phyloP scores from a whole-genome alignment of 805 yeast genomes.

The Blastobotrys peoriensis region DNA sequence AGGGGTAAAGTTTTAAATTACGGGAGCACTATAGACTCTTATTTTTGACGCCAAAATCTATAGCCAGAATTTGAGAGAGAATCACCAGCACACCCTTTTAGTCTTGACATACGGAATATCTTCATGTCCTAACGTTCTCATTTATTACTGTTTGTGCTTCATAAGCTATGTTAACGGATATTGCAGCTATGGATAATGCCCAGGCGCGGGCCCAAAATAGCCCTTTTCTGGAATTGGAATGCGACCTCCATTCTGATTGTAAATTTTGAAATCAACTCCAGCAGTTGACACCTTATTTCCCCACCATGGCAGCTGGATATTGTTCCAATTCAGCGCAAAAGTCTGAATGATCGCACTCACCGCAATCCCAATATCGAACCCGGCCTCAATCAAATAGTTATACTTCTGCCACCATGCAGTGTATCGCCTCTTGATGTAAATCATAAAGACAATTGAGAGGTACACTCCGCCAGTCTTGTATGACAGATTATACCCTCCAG shows the following conservation, averaged over 20 bases:
- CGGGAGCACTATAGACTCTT: no score
- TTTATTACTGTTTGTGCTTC: no score
- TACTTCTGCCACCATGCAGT: constrained; percentile 50
- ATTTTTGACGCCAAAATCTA: no score
- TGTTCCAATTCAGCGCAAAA: constrained; percentile 29
- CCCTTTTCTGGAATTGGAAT: constrained; percentile 17
- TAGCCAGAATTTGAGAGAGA: no score
- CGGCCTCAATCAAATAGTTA: constrained; percentile 44
- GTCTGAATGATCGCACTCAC: constrained; percentile 42
- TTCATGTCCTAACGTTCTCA: no score
- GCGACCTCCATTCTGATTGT: constrained; percentile 7
- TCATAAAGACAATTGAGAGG: constrained; percentile 41
- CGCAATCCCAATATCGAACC: constrained; percentile 46
- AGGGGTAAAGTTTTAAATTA: no score
- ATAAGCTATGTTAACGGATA: no score
- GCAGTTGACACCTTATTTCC: constrained; percentile 32
- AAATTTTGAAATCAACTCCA: constrained; percentile 10
- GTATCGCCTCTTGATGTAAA: constrained; percentile 37
- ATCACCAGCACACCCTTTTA: no score
- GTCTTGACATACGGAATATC: no score
- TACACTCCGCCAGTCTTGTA: constrained; percentile 37
- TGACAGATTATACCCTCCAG: constrained; percentile 41
- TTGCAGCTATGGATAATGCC: neutral
- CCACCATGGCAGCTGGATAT: constrained; percentile 41
- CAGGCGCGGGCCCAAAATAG: constrained; percentile 13